Conservation (phyloP, 768 basidiomycete species). For the Megacollybia marginata region DNA sequence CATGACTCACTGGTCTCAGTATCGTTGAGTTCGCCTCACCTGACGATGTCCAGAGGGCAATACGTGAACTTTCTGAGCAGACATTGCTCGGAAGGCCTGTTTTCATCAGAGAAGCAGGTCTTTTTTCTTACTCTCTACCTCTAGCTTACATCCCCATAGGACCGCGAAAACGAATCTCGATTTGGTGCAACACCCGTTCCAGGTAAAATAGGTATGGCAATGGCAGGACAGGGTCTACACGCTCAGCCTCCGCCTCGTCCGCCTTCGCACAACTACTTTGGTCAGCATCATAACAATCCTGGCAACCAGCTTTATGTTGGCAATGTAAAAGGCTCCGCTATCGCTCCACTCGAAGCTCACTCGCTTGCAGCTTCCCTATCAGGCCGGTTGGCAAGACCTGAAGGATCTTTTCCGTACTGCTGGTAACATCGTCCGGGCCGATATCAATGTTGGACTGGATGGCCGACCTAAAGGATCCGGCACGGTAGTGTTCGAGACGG, state of each 20-base stretch:
- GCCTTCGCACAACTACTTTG: constrained; percentile 70
- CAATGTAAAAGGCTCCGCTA: constrained; percentile 49
- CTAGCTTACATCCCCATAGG: constrained; percentile 39
- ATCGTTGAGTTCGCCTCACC: constrained; percentile 92
- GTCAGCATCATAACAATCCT: constrained; percentile 48
- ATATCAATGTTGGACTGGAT: constrained; percentile 90
- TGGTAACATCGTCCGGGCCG: constrained; percentile 91
- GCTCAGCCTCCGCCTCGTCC: constrained; percentile 80
- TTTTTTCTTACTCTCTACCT: background rate
- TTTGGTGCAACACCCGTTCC: constrained; percentile 95
- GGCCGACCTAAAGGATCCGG: constrained; percentile 94
- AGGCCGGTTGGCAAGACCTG: constrained; percentile 98
- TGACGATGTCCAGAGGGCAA: constrained; percentile 85
- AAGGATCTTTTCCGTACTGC: constrained; percentile 96
- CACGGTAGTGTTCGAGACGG: constrained; percentile 91
- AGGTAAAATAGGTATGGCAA: constrained; percentile 93
- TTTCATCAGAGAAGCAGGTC: constrained; percentile 86
- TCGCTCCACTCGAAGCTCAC: background rate
- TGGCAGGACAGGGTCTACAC: constrained; percentile 84
- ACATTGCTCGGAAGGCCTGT: constrained; percentile 89
- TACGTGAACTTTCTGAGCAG: constrained; percentile 86
- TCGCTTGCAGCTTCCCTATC: constrained; percentile 70
- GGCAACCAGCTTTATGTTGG: constrained; percentile 92
- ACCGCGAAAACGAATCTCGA: constrained; percentile 92
- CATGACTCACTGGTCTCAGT: constrained; percentile 29